Evolutionary conservation across 176 grass and related monocot genomes (phyloP).

Genomic region (Puya raimondii): DNA sequence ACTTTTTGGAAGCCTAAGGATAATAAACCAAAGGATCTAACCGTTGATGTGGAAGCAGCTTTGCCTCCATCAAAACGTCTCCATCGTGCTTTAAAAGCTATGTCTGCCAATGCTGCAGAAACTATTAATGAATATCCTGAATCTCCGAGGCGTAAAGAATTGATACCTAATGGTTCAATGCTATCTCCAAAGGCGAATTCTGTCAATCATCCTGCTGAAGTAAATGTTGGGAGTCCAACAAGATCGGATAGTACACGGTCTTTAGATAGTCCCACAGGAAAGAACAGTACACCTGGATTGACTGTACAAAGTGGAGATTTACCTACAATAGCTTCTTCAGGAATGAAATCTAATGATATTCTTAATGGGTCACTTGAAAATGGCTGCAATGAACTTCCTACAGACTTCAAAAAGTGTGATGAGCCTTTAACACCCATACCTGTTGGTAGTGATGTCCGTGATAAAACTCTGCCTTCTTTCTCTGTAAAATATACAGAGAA

Average conservation of each 20-base stretch:
- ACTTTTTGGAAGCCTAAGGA: conserved; percentile 34
- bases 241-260: conserved; percentile 24
- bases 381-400: conserved; percentile 20
- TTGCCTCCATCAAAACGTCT: conserved; percentile 97
- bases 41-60: conserved; percentile 68
- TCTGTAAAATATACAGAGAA: conserved; percentile 31
- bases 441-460: conserved; percentile 11
- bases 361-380: conserved; percentile 10
- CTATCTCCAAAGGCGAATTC: conserved; percentile 11
- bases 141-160: conserved; percentile 25
- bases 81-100: conserved; percentile 94
- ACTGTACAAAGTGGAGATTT: conserved; percentile 14
- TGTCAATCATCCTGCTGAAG: conserved; percentile 24
- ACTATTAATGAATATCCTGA: conserved; percentile 31
- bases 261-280: conserved; percentile 21
- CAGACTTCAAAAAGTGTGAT: conserved; percentile 8
- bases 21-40: conserved; percentile 31
- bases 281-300: conserved; percentile 5
- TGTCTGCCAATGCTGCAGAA: conserved; percentile 82
- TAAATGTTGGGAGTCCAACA: conserved; percentile 14
- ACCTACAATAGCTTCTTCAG: conserved; percentile 19
- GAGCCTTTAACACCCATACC: conserved; percentile 4
- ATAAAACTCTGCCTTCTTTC: conserved; percentile 26
- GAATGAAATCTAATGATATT: conserved; percentile 21
- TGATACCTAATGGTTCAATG: conserved; percentile 20